Evolutionary conservation across 1,139 yeast species (phyloP).

Genomic region (Yamadazyma atlantica): DNA sequence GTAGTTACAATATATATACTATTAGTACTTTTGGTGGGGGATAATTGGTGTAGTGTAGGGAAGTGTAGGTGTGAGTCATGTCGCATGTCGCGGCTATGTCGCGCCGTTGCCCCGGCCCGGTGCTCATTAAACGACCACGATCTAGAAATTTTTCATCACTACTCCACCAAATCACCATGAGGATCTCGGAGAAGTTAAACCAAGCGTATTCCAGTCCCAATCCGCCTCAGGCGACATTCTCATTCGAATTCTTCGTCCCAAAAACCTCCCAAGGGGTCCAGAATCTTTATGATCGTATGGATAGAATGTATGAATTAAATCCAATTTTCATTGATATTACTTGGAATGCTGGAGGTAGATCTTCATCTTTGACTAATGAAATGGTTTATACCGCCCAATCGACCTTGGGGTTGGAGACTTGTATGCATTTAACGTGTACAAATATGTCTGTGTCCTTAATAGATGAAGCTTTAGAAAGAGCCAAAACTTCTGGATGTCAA

Average conservation of each 20-base stretch:
- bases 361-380: slow-evolving; percentile 79
- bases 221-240: slow-evolving; percentile 70
- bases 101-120: not conserved
- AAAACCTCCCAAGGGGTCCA: slow-evolving; percentile 97
- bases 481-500: slow-evolving; percentile 90
- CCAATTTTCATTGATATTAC: slow-evolving; percentile 95
- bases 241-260: slow-evolving; percentile 98
- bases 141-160: not conserved
- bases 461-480: slow-evolving; percentile 82
- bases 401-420: slow-evolving; percentile 91
- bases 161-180: slow-evolving; percentile 37
- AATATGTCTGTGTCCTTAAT: slow-evolving; percentile 84
- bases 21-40: no score
- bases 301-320: slow-evolving; percentile 89
- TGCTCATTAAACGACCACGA: not conserved
- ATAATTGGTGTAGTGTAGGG: no score
- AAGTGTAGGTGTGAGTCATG: no score
- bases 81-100: not conserved
- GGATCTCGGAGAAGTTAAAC: slow-evolving; percentile 51
- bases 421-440: slow-evolving; percentile 97
- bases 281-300: slow-evolving; percentile 95
- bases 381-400: slow-evolving; percentile 91
- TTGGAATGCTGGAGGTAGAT: slow-evolving; percentile 97
- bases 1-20: slow-evolving; percentile 1
- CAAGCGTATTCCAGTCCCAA: slow-evolving; percentile 45